Evolutionary conservation across 148 eudicot genomes (phyloP), one percentile per base, ranked within the genome.

Genomic region (Persicaria maculosa): DNA sequence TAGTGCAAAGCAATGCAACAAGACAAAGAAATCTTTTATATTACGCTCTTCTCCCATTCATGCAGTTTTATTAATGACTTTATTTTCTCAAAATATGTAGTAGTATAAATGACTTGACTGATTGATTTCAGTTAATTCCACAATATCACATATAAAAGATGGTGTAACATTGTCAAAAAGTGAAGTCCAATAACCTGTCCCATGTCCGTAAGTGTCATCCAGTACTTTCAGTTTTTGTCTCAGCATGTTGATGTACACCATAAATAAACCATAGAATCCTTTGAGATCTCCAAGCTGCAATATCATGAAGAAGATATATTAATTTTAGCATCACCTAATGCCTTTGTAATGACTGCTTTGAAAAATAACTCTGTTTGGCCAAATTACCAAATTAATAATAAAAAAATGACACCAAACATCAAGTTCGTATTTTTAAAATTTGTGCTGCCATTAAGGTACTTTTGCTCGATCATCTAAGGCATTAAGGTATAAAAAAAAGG

Each of bases 241-340:
- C 73, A 95, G 87, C 85, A 86, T 76, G 77, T 92, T 92, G 77
- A 95, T 76, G 79, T 84, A 77, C 59, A 92, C 90, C 79, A 83
- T 85, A 67, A 89, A 61, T 80, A 95, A 81, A 53, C 98, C 98
- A 72, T 88, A 90, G 6, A 90, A 53, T 53, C 98, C 98, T 72
- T 90, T 95, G 50, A 95, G 87, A 77, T 92, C 97, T 62, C 97
- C 98, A 81, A 92, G 74, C 97, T 94, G 91, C 81, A 79, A 52
- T 57, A 71, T 61, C 6, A 71, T 65, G 47, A 31, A 77, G 70
- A 77, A 46, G 19, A 47, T 59, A 47, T 5, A 45, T 46, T 2
- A 47, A 71, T 7, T 40, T 46, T 65, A 40, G 70, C 70, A 17
- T 6, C 15, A 12, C 12, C 7, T 14, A 64, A 64, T 40, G 69